A percentile compares a stretch with the other conserved stretches of the same genome.
Evolutionary conservation across 2,329 filamentous ascomycete species (phyloP).

Genomic region (Achaetomium macrosporum): DNA sequence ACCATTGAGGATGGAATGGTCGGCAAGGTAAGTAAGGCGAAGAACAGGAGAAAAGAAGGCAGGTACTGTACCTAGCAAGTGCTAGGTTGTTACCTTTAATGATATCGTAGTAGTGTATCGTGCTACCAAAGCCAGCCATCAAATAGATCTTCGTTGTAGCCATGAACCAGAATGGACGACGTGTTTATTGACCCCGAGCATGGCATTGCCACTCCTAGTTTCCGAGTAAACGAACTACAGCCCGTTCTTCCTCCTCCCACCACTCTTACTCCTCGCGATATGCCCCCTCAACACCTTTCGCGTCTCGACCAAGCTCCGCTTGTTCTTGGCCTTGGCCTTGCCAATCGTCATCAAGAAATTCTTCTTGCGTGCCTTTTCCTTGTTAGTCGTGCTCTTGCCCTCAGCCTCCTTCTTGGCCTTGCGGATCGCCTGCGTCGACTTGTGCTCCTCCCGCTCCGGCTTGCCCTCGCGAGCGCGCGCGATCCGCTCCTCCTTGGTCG

Average conservation of each 20-base stretch:
- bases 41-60: too few relatives aligned
- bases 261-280: slow-evolving; percentile 74
- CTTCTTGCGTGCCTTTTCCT: slow-evolving; percentile 95
- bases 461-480: slow-evolving; percentile 79
- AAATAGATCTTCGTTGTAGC: too few relatives aligned
- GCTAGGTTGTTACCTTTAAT: too few relatives aligned
- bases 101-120: too few relatives aligned
- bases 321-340: slow-evolving; percentile 93
- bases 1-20: too few relatives aligned
- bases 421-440: slow-evolving; percentile 75
- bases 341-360: slow-evolving; percentile 98
- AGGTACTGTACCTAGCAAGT: too few relatives aligned
- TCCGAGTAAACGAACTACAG: background rate
- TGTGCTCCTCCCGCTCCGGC: slow-evolving; percentile 71
- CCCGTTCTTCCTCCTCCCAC: slow-evolving; percentile 72
- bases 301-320: slow-evolving; percentile 85
- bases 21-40: too few relatives aligned
- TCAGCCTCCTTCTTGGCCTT: slow-evolving; percentile 81
- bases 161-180: too few relatives aligned
- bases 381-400: slow-evolving; percentile 95
- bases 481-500: slow-evolving; percentile 83
- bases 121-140: too few relatives aligned
- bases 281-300: slow-evolving; percentile 75
- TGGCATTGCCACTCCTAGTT: too few relatives aligned
- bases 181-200: too few relatives aligned